Percentiles rank a stretch among this genome's conserved stretches.
phyloP scores from a whole-genome alignment of 192 early-diverging fungal species.

The Endogone sp. region DNA sequence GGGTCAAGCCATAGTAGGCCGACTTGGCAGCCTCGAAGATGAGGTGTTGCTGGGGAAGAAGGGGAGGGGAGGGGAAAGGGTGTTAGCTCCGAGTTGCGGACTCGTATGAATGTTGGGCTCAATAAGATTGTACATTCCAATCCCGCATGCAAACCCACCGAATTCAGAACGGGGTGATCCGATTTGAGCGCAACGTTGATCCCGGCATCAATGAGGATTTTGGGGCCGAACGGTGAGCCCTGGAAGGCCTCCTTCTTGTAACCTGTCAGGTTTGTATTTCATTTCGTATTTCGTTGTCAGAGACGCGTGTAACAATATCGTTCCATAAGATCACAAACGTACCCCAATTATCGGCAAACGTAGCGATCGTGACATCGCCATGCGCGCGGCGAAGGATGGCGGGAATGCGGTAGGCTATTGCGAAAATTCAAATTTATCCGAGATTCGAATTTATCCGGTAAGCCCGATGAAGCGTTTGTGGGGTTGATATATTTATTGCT shows the following conservation, averaged over 20 bases:
- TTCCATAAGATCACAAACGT: background rate
- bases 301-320: background rate
- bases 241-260: slow-evolving; percentile 79
- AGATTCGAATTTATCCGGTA: too few relatives aligned
- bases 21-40: slow-evolving; percentile 75
- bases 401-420: slow-evolving; percentile 63
- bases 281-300: background rate
- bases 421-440: too few relatives aligned
- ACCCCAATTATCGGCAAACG: slow-evolving; percentile 60
- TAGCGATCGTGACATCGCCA: slow-evolving; percentile 63
- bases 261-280: too few relatives aligned
- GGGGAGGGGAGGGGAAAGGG: background rate
- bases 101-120: too few relatives aligned
- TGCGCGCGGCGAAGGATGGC: slow-evolving; percentile 52
- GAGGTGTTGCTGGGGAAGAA: slow-evolving; percentile 45
- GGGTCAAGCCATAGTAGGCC: slow-evolving; percentile 64
- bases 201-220: slow-evolving; percentile 60
- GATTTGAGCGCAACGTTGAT: slow-evolving; percentile 73
- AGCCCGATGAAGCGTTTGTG: too few relatives aligned
- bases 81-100: too few relatives aligned
- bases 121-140: background rate
- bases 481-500: too few relatives aligned
- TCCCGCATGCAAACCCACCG: slow-evolving; percentile 24
- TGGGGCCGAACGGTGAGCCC: slow-evolving; percentile 51
- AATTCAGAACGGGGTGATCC: slow-evolving; percentile 76